Evolutionary conservation across 2,329 filamentous ascomycete species (phyloP).

Genomic region (Botrytis squamosa): DNA sequence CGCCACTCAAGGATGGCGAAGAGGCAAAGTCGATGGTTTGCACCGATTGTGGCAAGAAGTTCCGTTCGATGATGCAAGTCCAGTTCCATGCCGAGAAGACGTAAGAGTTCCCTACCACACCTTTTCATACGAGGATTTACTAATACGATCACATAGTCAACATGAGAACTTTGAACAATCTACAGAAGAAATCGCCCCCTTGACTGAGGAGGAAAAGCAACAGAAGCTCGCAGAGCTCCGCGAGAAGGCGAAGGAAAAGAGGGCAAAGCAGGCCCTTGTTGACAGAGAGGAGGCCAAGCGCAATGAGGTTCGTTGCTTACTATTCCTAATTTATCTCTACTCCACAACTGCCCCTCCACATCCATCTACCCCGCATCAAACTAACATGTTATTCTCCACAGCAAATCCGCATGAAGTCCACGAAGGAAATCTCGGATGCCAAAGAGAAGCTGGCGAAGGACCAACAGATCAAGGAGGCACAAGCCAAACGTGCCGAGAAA

Average conservation of each 20-base stretch:
- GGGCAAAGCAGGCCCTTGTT: slow-evolving; percentile 61
- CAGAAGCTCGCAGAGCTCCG: slow-evolving; percentile 74
- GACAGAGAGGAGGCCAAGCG: slow-evolving; percentile 81
- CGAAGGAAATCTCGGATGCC: slow-evolving; percentile 80
- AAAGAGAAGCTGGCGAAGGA: slow-evolving; percentile 88
- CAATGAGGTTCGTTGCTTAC: slow-evolving; percentile 65
- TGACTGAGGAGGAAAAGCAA: slow-evolving; percentile 90
- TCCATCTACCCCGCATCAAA: background rate
- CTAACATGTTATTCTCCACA: slow-evolving; percentile 33
- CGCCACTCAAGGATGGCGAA: slow-evolving; percentile 67
- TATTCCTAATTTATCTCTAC: background rate
- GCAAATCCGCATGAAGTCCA: slow-evolving; percentile 80
- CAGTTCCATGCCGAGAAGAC: slow-evolving; percentile 91
- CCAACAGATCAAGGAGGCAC: slow-evolving; percentile 88
- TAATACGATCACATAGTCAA: slow-evolving; percentile 50
- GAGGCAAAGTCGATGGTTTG: slow-evolving; percentile 80
- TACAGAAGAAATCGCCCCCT: slow-evolving; percentile 82
- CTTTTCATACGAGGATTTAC: background rate
- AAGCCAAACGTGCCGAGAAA: slow-evolving; percentile 85
- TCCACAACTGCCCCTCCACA: slow-evolving; percentile 1
- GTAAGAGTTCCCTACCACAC: slow-evolving; percentile 43
- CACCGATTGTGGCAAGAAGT: slow-evolving; percentile 92
- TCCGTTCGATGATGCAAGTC: slow-evolving; percentile 76
- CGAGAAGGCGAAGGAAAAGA: slow-evolving; percentile 70
- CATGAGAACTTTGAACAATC: slow-evolving; percentile 93